Conservation (phyloP, 108 stramenopile genomes). For the Stephanodiscus minutulus region DNA sequence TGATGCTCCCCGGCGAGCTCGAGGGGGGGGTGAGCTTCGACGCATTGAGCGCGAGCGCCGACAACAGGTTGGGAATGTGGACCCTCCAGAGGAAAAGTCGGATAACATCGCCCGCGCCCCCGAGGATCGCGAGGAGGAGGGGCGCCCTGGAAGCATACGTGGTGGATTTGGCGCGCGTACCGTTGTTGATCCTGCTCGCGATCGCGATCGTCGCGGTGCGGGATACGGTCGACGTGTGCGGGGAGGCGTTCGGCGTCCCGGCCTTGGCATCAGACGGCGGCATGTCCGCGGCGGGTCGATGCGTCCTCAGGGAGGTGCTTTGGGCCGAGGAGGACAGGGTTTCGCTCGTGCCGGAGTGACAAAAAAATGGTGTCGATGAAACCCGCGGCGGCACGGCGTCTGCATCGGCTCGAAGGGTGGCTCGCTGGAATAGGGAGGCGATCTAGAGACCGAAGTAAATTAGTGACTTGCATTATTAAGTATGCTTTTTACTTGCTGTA, state of each 20-base stretch:
- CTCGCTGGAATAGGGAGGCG: too few relatives aligned
- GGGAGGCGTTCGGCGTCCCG: conserved; percentile 25
- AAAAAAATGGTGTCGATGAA: background rate
- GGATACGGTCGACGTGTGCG: conserved; percentile 35
- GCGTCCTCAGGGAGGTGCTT: conserved; percentile 47
- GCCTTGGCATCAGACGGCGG: conserved; percentile 34
- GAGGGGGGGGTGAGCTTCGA: conserved; percentile 66
- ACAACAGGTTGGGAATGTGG: conserved; percentile 69
- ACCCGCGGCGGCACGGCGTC: too few relatives aligned
- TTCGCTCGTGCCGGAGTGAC: conserved; percentile 38
- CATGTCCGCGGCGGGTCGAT: conserved; percentile 26
- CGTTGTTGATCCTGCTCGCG: conserved; percentile 13
- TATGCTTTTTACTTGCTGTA: too few relatives aligned
- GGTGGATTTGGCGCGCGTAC: conserved; percentile 24
- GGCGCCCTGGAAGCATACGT: conserved; percentile 27
- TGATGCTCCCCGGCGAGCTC: conserved; percentile 64
- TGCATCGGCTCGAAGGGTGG: too few relatives aligned
- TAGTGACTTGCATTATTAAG: too few relatives aligned
- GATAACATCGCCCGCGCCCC: background rate
- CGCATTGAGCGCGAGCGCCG: conserved; percentile 78
- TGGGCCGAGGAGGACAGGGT: conserved; percentile 49
- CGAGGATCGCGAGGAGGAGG: conserved; percentile 3
- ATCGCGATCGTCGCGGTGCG: conserved; percentile 22
- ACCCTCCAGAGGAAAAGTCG: conserved; percentile 58
- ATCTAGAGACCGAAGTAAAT: too few relatives aligned